phyloP scores from a whole-genome alignment of 768 basidiomycete species.

The Boletus reticulatus region DNA sequence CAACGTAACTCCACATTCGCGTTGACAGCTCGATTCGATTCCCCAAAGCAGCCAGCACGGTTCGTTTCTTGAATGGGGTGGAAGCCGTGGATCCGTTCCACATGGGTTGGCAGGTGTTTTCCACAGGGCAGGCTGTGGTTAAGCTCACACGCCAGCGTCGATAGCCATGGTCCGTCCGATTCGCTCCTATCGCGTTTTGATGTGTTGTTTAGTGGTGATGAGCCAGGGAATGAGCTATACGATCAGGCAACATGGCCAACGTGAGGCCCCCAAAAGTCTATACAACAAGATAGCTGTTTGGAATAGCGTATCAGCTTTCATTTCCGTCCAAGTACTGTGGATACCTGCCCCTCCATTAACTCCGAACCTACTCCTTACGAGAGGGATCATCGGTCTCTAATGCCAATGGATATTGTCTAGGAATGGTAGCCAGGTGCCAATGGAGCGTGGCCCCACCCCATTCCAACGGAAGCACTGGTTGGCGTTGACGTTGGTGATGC shows the following conservation, averaged over 20 bases:
- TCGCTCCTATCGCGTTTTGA: not conserved
- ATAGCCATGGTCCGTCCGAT: constrained; percentile 1
- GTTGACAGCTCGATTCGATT: constrained; percentile 1
- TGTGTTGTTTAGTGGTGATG: not conserved
- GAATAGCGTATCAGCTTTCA: not conserved
- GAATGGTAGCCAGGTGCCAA: not conserved
- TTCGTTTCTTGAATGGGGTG: constrained; percentile 5
- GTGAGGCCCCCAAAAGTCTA: not conserved
- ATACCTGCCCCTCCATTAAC: not conserved
- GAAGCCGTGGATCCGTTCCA: not conserved
- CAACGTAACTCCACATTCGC: not conserved
- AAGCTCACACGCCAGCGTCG: constrained; percentile 11
- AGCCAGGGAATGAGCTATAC: not conserved
- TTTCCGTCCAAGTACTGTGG: not conserved
- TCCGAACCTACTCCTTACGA: not conserved
- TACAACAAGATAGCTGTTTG: not conserved
- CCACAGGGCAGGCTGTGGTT: constrained; percentile 1
- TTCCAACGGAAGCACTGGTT: not conserved
- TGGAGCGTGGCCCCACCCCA: constrained; percentile 1
- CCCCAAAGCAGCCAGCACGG: not conserved
- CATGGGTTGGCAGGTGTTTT: not conserved
- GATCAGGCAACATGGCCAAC: constrained; percentile 5
- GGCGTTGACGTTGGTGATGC: not conserved
- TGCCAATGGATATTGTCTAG: not conserved
- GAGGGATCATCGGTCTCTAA: not conserved